Conservation (phyloP, 768 basidiomycete genomes). For the Suillus subluteus region DNA sequence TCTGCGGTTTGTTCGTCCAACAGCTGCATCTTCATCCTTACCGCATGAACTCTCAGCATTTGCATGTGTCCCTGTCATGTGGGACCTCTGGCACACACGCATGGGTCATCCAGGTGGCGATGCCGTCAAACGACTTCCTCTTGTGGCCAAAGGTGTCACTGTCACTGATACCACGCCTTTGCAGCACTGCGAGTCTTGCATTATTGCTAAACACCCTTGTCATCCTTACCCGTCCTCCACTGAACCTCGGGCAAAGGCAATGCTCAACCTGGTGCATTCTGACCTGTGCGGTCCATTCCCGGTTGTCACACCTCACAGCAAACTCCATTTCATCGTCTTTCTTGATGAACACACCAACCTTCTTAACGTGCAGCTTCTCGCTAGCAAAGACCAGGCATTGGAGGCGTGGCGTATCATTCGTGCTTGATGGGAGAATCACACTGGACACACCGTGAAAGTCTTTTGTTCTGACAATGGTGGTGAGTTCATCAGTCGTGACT, state of each 20-base stretch:
- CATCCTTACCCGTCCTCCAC: not conserved
- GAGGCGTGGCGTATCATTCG: not conserved
- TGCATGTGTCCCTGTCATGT: too few species aligned
- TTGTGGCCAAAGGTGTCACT: too few species aligned
- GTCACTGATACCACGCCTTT: too few species aligned
- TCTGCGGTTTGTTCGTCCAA: too few species aligned
- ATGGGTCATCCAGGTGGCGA: too few species aligned
- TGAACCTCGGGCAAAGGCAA: too few species aligned
- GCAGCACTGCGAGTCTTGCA: not conserved
- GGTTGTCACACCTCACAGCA: not conserved
- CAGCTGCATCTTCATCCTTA: too few species aligned
- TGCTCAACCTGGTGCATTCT: not conserved
- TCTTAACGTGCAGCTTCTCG: not conserved
- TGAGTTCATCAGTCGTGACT: not conserved
- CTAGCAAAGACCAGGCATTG: not conserved
- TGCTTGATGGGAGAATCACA: not conserved
- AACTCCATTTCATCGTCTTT: not conserved
- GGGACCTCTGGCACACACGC: too few species aligned
- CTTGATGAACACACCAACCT: not conserved
- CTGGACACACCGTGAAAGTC: not conserved
- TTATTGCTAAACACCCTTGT: not conserved
- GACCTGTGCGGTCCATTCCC: not conserved
- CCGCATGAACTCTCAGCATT: too few species aligned
- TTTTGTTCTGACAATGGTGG: not conserved
- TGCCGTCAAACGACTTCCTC: too few species aligned